Percentiles rank a stretch among this genome's conserved stretches.
phyloP scores from a whole-genome alignment of 768 basidiomycete species.

The Lyophyllum shimeji region DNA sequence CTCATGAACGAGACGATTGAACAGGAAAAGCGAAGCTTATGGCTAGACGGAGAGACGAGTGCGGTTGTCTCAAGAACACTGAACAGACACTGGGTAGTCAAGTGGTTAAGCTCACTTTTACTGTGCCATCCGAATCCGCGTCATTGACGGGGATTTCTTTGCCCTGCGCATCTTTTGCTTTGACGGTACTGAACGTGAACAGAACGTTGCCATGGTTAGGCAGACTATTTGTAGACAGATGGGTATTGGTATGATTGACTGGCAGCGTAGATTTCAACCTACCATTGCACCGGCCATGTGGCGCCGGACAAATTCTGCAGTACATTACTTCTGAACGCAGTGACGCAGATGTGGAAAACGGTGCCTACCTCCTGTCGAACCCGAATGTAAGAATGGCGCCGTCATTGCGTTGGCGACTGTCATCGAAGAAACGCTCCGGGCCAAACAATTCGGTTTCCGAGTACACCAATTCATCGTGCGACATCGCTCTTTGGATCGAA shows the following conservation, averaged over 20 bases:
- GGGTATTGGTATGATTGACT: no score
- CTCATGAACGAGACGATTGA: neutral
- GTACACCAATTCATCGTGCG: conserved; percentile 49
- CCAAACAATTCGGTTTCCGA: conserved; percentile 49
- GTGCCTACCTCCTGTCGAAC: conserved; percentile 30
- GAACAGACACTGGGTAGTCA: neutral
- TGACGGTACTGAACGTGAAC: conserved; percentile 26
- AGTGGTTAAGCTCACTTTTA: conserved; percentile 7
- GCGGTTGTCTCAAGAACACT: neutral
- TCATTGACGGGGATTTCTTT: conserved; percentile 21
- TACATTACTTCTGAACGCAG: neutral
- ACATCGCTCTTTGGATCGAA: conserved; percentile 36
- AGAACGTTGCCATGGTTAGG: conserved; percentile 26
- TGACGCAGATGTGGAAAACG: neutral
- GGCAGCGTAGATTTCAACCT: neutral
- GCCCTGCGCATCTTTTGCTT: conserved; percentile 24
- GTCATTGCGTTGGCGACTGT: conserved; percentile 24
- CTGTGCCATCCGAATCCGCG: conserved; percentile 14
- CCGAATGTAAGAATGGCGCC: conserved; percentile 26
- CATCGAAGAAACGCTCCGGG: conserved; percentile 54
- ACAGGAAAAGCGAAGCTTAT: conserved; percentile 6
- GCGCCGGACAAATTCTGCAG: conserved; percentile 23
- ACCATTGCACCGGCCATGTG: conserved; percentile 22
- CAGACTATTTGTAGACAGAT: conserved; percentile 13
- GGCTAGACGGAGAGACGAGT: conserved; percentile 1